Base-by-base conservation (phyloP, 2,329 filamentous ascomycete genomes). In the Corynespora cassiicola region DNA sequence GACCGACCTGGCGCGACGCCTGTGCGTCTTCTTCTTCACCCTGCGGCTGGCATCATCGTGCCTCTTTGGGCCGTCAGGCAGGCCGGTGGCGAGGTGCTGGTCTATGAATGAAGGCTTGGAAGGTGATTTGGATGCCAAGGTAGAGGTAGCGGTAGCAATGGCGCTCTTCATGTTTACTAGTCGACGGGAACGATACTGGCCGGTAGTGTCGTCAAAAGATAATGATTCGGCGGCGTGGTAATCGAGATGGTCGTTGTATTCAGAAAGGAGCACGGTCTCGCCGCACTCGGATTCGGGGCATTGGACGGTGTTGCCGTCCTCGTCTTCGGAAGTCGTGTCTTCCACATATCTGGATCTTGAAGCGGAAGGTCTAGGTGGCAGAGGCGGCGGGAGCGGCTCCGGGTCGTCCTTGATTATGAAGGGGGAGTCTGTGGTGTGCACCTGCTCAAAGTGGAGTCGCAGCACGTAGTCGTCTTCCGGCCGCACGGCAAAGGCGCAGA, bases 221-320 rank as follows among this genome's bases (percentile, higher is more conserved):
- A 69, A 59, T 51, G 65, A 58, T 39, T 70, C 65, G 47, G 67
- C 58, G 39, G 58, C 52, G 60, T 76, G 74, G 21, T 73, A 61
- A 37, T 74, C 66, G 35, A 75, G 59, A 57, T 76, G 75, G 31
- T 76, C 70, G 52, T 75, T 70, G 37, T 71, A 64, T 31, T 74
- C 71, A 15, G 50, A 45, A 16, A 74, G 47, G 36, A 63, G 56
- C 36, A 76, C 52, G 33, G 67, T 47, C 46, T 76, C 72, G 38
- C 67, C 67, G 57, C 73, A 76, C 29, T 69, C 64, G 16, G 58
- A 47, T 31, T 71, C 63, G 7, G 72, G 69, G 51, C 74, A 76
- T 41, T 59, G 59, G 20, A 68, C 65, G 10, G 31, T 54, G 36
- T 49, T 52, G 42, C 58, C 58, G 21, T 63, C 56, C 26, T 61